Base-by-base conservation (phyloP, 2,329 filamentous ascomycete genomes). In the Spiromastix sp. region DNA sequence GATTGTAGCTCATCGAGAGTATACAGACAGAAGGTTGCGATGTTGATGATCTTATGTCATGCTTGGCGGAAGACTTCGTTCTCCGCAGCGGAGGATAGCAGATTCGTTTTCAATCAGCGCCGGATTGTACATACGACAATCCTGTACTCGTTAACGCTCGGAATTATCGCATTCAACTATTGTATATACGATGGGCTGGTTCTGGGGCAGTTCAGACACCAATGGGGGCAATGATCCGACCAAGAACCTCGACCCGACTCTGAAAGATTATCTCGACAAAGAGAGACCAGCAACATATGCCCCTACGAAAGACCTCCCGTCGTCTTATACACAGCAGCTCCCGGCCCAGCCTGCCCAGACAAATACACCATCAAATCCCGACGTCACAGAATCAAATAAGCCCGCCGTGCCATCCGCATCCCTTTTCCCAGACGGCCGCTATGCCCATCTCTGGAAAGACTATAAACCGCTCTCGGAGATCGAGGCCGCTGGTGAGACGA, bases 391-490 rank as follows among this genome's bases (percentile, higher is more conserved):
- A 38, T 40, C 18, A 41, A 45, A 42, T 41, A 43, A 54, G 35
- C 57, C 63, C 8, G 39, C 52, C 22, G 50, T 61, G n/a, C 56
- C 57, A 30, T 35, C 54, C 24, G 66, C 76, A 47, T 80, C 76
- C 10, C 64, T 79, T 12, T 82, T 68, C 51, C 70, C 72, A 51
- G 80, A 84, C 54, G 79, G 79, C 43, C 74, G 80, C 40, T 84
- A 83, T 60, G 85, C 87, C 37, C 74, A 96, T 56, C 68, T 98
- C 20, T 98, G 91, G 91, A 89, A 86, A 61, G 85, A 74, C 39
- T 98, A 98, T 68, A 73, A 73, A 39, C 79, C 89, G 6, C 76
- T 83, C 34, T 56, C 67, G 22, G 68, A 81, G 38, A 64, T 93
- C 41, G 80, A 89, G 50, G n/a, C n/a, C n/a, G n/a, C n/a, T n/a